These are phyloP conservation scores for Fusarium ambrosium DNA, from an alignment of 2,329 filamentous ascomycete species.

Conservation along the genomic window DNA sequence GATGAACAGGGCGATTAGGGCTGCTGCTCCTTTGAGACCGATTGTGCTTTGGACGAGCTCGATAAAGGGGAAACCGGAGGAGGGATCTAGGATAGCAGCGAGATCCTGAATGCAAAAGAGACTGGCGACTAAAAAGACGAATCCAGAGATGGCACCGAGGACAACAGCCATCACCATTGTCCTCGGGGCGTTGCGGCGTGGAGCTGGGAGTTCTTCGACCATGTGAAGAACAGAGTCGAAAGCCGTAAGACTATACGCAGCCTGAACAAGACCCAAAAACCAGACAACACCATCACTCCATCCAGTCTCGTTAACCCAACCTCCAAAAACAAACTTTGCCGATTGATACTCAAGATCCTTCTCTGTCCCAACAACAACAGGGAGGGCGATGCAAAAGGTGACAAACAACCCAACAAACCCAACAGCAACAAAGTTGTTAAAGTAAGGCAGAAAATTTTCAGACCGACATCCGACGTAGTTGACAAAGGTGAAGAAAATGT, in stretches of 20 bases:
- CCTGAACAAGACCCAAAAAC: conserved; percentile 69
- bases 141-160: conserved; percentile 60
- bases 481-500: conserved; percentile 61
- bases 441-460: conserved; percentile 56
- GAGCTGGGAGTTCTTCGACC: conserved; percentile 68
- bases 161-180: conserved; percentile 66
- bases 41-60: conserved; percentile 57
- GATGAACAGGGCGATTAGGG: conserved; percentile 64
- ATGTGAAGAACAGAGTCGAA: conserved; percentile 72
- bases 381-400: conserved; percentile 62
- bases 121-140: conserved; percentile 64
- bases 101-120: conserved; percentile 65
- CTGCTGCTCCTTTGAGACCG: conserved; percentile 55
- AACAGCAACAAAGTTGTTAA: conserved; percentile 69
- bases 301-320: conserved; percentile 59
- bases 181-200: conserved; percentile 62
- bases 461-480: conserved; percentile 66
- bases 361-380: conserved; percentile 64
- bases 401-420: conserved; percentile 66
- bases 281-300: conserved; percentile 68
- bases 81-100: conserved; percentile 54
- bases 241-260: conserved; percentile 64
- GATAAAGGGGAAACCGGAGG: conserved; percentile 62
- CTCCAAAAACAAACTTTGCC: conserved; percentile 65
- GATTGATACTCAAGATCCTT: conserved; percentile 60